Conservation (phyloP, 2,329 filamentous ascomycete species). For the Fusarium sp. region DNA sequence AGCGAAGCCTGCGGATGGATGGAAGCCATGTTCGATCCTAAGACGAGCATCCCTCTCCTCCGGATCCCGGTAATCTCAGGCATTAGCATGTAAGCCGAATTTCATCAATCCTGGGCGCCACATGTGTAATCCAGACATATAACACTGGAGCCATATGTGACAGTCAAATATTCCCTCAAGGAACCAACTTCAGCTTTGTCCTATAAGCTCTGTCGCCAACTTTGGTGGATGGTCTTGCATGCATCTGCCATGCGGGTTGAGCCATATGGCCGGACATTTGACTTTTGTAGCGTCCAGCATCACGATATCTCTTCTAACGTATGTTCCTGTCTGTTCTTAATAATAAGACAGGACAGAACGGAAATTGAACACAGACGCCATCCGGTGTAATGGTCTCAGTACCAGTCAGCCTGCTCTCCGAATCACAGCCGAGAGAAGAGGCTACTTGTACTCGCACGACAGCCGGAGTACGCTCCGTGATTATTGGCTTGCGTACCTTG, state of each 20-base stretch:
- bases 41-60: slow-evolving; percentile 22
- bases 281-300: not conserved
- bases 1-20: slow-evolving; percentile 38
- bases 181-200: not conserved
- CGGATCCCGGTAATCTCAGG: slow-evolving; percentile 29
- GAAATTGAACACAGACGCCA: slow-evolving; percentile 35
- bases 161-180: slow-evolving; percentile 3
- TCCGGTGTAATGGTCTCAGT: slow-evolving; percentile 41
- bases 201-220: slow-evolving; percentile 1
- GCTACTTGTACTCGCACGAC: slow-evolving; percentile 39
- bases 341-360: slow-evolving; percentile 20
- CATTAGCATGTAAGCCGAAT: slow-evolving; percentile 25
- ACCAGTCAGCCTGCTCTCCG: slow-evolving; percentile 34
- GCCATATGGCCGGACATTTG: not conserved
- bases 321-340: not conserved
- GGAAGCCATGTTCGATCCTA: slow-evolving; percentile 20
- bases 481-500: slow-evolving; percentile 20
- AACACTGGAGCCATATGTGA: not conserved
- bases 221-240: slow-evolving; percentile 5
- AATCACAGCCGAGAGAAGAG: slow-evolving; percentile 39
- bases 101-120: slow-evolving; percentile 31
- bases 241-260: slow-evolving; percentile 4
- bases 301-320: not conserved
- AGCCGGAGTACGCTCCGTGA: slow-evolving; percentile 32
- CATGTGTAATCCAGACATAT: slow-evolving; percentile 35